Base-by-base conservation (phyloP, 345 rosid genomes). In the Brassica incana region DNA sequence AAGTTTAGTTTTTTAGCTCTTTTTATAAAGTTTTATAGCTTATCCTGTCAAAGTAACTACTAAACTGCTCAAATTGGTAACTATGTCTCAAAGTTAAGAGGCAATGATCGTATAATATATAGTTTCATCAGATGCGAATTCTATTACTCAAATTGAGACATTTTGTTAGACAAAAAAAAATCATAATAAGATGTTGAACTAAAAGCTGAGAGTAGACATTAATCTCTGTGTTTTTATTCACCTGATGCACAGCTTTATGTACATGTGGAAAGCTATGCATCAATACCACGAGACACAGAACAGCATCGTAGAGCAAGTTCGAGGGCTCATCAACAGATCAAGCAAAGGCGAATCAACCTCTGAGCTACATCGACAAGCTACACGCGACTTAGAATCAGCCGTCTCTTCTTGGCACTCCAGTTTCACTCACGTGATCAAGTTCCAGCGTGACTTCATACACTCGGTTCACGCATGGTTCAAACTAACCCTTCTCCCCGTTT, bases 221-320 rank as follows among this genome's bases (percentile, higher is more conserved):
- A 64, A 77, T 33, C 67, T 20, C 0, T 69, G 38, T 60, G n/a
- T 20, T 10, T 15, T 33, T 9, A 5, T 54, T 68, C 11, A 69
- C 71, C 40, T 38, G 58, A 64, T 87, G 83, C 23, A 20, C 93
- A 95, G 99, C 81, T 88, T 90, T 76, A 91, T 90, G 99, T 91
- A 91, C 82, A 90, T 95, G 99, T 95, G 99, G 99, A 88, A 72
- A 78, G 85, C 91, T 6, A 93, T 93, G 99, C 86, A 95, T 74
- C 92, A 89, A 69, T 87, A 78, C 85, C 99, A 95, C 59, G 96
- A 95, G 83, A 81, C 89, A 71, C 98, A 95, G 84, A 90, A 80
- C 79, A 78, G 79, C 84, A 89, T 93, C 23, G 98, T 95, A 72
- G 96, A 93, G 85, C 99, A 95, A 85, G 98, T 95, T 16, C 86